Conservation (phyloP, 2,329 filamentous ascomycete species). For the Xylaria sp. region DNA sequence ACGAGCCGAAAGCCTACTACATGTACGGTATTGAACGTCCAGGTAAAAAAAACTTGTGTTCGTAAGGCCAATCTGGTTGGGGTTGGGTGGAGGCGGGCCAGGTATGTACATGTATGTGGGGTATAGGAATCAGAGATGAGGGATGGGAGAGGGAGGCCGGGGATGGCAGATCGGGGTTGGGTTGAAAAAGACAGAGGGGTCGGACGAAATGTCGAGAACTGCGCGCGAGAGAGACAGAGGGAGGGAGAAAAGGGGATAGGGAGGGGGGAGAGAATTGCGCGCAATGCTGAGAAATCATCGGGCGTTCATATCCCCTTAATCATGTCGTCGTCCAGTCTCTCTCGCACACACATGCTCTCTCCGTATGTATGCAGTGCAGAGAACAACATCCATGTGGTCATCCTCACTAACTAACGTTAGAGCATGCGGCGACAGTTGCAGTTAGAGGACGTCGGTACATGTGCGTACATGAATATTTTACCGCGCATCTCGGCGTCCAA, state of each 20-base stretch:
- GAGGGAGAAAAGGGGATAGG: too few relatives aligned
- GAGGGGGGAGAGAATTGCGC: too few relatives aligned
- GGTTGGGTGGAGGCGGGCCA: background rate
- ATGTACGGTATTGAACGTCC: too few relatives aligned
- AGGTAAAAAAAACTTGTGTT: background rate
- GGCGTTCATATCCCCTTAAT: too few relatives aligned
- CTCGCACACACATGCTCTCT: too few relatives aligned
- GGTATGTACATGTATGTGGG: background rate
- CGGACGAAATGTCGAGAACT: too few relatives aligned
- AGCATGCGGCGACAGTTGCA: background rate
- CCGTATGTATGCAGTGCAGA: background rate
- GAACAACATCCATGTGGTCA: background rate
- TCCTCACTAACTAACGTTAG: background rate
- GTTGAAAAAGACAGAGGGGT: background rate
- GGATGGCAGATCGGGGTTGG: background rate
- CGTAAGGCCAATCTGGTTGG: background rate
- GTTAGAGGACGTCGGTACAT: background rate
- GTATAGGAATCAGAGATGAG: background rate
- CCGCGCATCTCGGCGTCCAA: background rate
- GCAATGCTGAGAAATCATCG: too few relatives aligned
- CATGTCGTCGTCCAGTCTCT: too few relatives aligned
- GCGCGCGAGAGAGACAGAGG: too few relatives aligned
- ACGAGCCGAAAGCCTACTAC: too few relatives aligned
- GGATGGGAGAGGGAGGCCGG: background rate
- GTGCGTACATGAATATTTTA: background rate